Base-by-base conservation (phyloP, 352 stramenopile species). In the Globisporangium cystogenes region DNA sequence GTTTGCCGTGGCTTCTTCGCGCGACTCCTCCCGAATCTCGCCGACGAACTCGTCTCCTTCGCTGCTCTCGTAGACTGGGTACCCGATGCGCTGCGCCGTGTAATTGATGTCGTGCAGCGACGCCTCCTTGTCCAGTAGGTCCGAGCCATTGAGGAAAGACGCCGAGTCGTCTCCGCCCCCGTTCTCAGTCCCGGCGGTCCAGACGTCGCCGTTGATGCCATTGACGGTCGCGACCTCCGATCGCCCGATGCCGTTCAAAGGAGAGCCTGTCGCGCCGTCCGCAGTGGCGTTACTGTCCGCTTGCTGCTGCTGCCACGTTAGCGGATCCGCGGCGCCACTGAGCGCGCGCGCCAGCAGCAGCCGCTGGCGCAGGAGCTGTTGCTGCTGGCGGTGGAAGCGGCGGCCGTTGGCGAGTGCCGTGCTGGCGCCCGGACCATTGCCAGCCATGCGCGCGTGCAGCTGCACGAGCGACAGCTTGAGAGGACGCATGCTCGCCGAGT, bases 31-130 rank as follows among this genome's bases (percentile, higher is more conserved):
- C n/a, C 84, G 77, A 51, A 92, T 81, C 27, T 73, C 62, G 50
- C 71, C 64, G 3, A 54, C 27, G 21, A 72, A 57, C 1, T 80
- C 35, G 0, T 58, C 49, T 14, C 51, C 55, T 36, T 76, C 67
- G 21, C 53, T 49, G 12, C 64, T 62, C 27, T 90, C 73, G 45
- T 75, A 68, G 21, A 82, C 68, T 20, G 81, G 74, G 55, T 87
- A 90, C 18, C 83, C 83, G 29, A 94, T 86, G 31, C 83, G 81
- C 37, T 82, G 76, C 35, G 79, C 68, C 18, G 74, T 88, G 58
- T 85, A 90, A 16, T 84, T 70, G 6, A 89, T 60, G 62, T 91
- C 81, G 47, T 67, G 57, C 21, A 63, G 51, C 26, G 70, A 62
- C 7, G 47, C 33, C 20, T 75, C 60, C 21, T 51, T 64, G 12